Evolutionary conservation across 2,329 filamentous ascomycete species (phyloP), one percentile per base, ranked within the genome.

Genomic region (Fusarium stilboides): DNA sequence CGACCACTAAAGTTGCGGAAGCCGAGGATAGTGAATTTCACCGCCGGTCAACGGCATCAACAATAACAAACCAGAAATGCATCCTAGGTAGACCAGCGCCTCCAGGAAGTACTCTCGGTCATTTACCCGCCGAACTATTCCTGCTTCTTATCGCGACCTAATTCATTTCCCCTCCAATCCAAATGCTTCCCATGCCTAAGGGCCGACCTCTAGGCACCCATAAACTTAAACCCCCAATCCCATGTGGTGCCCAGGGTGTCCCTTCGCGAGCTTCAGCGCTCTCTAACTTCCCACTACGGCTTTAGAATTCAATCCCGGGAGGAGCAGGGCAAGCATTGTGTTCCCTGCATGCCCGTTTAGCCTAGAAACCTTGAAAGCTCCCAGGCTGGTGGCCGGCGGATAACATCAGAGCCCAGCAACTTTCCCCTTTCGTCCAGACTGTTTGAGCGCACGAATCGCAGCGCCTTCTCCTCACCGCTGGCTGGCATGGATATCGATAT

Each of bases 401-500:
- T 31, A 31, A 31, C 28, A 31, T 31, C 22, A 13, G 15, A 5
- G 19, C n/a, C 42, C 24, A 51, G n/a, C 40, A 46, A 57, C 14
- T 68, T 69, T 56, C 60, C 65, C 51, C 44, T 69, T 69, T 58
- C 40, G 50, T 68, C 64, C 53, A 68, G 34, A 33, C 45, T 47
- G 36, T 7, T 49, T 61, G 65, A 60, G 52, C 65, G 65, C 65
- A 54, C 65, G 43, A 69, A 69, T 69, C 46, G 31, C 45, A 65
- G 39, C 28, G 19, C 31, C 36, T 40, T 20, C 34, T 36, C 43
- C 55, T 69, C 65, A 69, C 65, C 65, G 65, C 65, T 55, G 52
- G 65, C 65, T 43, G 60, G 55, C 65, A 69, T 66, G 65, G 65
- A 51, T 69, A 52, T 55, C 6, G 40, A 57, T 69, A 44, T 61